Evolutionary conservation across 129 eudicot genomes (phyloP), one percentile per base, ranked within the genome.

Genomic region (Erigeron canadensis): DNA sequence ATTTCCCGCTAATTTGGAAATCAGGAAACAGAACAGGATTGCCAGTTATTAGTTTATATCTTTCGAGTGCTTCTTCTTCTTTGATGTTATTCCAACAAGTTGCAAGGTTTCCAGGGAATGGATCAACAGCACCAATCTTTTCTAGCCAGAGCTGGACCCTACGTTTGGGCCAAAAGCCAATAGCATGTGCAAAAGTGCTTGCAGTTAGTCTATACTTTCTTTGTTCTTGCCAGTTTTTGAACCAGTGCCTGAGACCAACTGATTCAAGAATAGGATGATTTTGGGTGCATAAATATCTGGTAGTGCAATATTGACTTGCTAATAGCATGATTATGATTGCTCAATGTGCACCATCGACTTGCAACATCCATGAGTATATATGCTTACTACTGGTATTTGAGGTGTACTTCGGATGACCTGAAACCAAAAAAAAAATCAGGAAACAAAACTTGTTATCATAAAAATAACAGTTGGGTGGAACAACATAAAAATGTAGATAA

Each of bases 111-210:
- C 96, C 91, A 5, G 83, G 15, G 54, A 91, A 91, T 0, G 96
- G 95, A 40, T 91, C 81, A 37, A 81, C 74, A 0, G 89, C 79
- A 48, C 98, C 98, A 37, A 91, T 55, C 84, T 91, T 91, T 77
- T 91, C 98, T 59, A 88, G 74, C 98, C 98, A 91, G 59, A 91
- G 81, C 47, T 87, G 84, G 69, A 85, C 88, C 77, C 98, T 87
- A 47, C 96, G 75, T 42, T 80, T 83, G 63, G 89, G 96, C 88
- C 87, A 88, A 40, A 91, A 85, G 45, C 94, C 98, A 55, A 91
- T 67, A 9, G 98, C 98, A 44, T 72, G 78, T 57, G 84, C 84
- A 65, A 91, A 88, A 64, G 98, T 91, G 79, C 98, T 91, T 17
- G 98, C 94, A 6, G 98, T 91, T 11, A 91, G 82, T 75, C 83